These are phyloP conservation scores for Wickerhamiella siamensis DNA, from an alignment of 805 yeast genomes.

Conservation along the genomic window DNA sequence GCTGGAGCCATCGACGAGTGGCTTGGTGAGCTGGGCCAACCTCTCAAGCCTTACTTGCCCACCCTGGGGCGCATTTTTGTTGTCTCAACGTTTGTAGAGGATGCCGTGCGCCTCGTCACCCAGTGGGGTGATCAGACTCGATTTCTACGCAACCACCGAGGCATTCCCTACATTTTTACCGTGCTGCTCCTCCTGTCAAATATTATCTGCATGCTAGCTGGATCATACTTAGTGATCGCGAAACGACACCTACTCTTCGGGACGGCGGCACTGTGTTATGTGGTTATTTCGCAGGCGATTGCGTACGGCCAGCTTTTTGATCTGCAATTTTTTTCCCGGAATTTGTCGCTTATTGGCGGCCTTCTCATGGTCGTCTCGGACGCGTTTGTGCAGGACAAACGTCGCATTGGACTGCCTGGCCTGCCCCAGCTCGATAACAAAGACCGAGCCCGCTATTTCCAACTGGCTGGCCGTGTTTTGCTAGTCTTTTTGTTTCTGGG, in stretches of 20 bases:
- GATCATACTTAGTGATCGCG: conserved; percentile 56
- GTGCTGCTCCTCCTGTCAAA: conserved; percentile 53
- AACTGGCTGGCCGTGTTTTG: conserved; percentile 77
- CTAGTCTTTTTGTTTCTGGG: conserved; percentile 74
- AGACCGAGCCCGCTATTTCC: conserved; percentile 64
- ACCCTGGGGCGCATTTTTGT: conserved; percentile 77
- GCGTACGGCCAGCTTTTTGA: conserved; percentile 80
- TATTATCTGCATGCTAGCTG: conserved; percentile 53
- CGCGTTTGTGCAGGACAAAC: conserved; percentile 62
- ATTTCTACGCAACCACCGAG: conserved; percentile 67
- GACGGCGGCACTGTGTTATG: conserved; percentile 50
- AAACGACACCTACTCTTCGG: conserved; percentile 58
- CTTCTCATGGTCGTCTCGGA: conserved; percentile 76
- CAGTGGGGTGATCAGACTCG: conserved; percentile 90
- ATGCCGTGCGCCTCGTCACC: conserved; percentile 62
- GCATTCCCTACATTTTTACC: conserved; percentile 62
- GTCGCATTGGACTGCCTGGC: conserved; percentile 56
- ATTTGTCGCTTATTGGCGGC: conserved; percentile 85
- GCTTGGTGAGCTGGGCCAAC: conserved; percentile 23
- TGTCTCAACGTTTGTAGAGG: conserved; percentile 89
- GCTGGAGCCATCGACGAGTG: conserved; percentile 22
- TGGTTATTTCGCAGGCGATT: conserved; percentile 69
- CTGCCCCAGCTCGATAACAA: conserved; percentile 55
- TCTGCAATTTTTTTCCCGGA: conserved; percentile 67
- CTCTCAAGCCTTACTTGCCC: conserved; percentile 43